These are phyloP conservation scores for Flaveria linearis DNA, from an alignment of 129 eudicot species.

Conservation along the genomic window DNA sequence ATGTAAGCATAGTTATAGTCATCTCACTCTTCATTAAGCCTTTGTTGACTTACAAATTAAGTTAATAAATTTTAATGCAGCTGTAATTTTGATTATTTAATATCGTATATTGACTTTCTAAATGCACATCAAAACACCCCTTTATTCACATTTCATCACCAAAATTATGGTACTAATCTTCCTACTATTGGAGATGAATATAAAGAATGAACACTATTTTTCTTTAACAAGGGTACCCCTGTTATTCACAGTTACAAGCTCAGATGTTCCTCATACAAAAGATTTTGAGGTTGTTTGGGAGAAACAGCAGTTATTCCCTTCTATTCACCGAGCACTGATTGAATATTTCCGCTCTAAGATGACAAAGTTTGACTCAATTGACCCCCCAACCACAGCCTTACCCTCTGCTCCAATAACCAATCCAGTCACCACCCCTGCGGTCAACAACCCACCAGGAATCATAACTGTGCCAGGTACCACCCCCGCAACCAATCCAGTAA, in stretches of 20 bases:
- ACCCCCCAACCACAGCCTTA: conserved; percentile 55
- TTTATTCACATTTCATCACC: not conserved
- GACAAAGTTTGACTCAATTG: conserved; percentile 48
- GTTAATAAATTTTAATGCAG: not conserved
- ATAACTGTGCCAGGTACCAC: conserved; percentile 60
- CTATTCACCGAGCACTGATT: conserved; percentile 40
- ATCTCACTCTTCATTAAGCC: not conserved
- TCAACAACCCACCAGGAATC: conserved; percentile 44
- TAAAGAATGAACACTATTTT: not conserved
- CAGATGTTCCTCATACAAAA: conserved; percentile 24
- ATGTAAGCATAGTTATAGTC: too few relatives aligned
- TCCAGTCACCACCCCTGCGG: conserved; percentile 44
- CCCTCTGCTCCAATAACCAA: conserved; percentile 54
- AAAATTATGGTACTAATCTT: not conserved
- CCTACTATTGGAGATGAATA: too few relatives aligned
- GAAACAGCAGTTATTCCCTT: conserved; percentile 34
- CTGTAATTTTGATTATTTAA: not conserved
- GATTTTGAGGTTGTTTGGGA: conserved; percentile 24
- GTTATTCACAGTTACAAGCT: conserved; percentile 33
- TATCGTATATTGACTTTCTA: too few relatives aligned
- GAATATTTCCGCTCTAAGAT: conserved; percentile 32
- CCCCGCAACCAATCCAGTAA: conserved; percentile 34
- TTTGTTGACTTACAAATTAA: not conserved
- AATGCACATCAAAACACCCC: not conserved
- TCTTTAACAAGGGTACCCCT: not conserved